Conservation (phyloP, 768 basidiomycete genomes). For the Naganishia antarctica region DNA sequence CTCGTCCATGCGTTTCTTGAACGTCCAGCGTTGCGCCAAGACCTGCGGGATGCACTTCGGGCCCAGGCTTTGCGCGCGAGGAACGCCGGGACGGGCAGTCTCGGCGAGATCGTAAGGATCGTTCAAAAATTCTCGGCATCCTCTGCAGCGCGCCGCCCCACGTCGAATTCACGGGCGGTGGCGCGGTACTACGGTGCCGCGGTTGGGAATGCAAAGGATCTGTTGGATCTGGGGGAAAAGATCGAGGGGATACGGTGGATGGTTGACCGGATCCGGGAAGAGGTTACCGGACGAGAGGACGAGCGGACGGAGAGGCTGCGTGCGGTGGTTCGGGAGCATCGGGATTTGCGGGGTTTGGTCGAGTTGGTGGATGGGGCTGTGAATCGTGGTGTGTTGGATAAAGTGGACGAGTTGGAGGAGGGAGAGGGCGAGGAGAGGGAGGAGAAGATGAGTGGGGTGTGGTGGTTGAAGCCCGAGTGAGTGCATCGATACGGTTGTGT, state of each 20-base stretch:
- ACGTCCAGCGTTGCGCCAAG: conserved; percentile 36
- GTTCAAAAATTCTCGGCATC: conserved; percentile 41
- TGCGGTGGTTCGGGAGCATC: conserved; percentile 26
- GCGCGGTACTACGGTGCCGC: conserved; percentile 6
- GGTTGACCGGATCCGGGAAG: conserved; percentile 27
- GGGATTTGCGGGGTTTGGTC: conserved; percentile 29
- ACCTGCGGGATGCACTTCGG: conserved; percentile 36
- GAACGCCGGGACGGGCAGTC: neutral
- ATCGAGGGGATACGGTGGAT: conserved; percentile 35
- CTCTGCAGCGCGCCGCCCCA: too few relatives aligned
- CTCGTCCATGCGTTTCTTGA: conserved; percentile 43
- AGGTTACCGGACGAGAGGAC: conserved; percentile 24
- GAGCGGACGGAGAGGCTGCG: conserved; percentile 1
- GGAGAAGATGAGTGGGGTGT: conserved; percentile 23
- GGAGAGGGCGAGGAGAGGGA: conserved; percentile 17
- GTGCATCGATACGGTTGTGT: neutral
- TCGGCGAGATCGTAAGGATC: conserved; percentile 41
- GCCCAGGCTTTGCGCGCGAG: too few relatives aligned
- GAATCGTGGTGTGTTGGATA: conserved; percentile 35
- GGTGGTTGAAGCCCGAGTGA: conserved; percentile 44
- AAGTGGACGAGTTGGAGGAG: conserved; percentile 22
- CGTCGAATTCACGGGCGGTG: neutral
- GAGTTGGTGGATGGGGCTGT: conserved; percentile 37
- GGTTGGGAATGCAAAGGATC: conserved; percentile 33
- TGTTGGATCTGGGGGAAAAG: conserved; percentile 40